A percentile compares a stretch with the other conserved stretches of the same genome.
Conservation (phyloP, 2,329 filamentous ascomycete genomes). For the Botryotinia narcissicola region DNA sequence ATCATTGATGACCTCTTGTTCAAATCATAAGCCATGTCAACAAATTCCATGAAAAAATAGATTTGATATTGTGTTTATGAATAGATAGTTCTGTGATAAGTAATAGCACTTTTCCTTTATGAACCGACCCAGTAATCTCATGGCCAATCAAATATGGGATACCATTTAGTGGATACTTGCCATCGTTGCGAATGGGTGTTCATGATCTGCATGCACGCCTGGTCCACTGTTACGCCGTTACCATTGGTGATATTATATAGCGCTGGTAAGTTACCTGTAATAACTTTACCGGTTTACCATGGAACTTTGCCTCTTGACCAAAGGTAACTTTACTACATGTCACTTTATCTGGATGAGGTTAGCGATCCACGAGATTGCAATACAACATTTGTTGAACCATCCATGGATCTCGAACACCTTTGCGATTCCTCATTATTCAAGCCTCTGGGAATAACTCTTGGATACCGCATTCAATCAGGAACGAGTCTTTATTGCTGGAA, state of each 20-base stretch:
- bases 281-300: no score
- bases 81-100: not conserved
- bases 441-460: not conserved
- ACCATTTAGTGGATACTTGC: not conserved
- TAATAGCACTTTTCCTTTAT: not conserved
- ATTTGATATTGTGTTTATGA: not conserved
- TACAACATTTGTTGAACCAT: not conserved
- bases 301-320: no score
- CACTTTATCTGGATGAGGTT: not conserved
- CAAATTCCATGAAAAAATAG: no score
- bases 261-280: no score
- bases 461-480: not conserved
- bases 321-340: no score
- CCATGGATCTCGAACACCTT: not conserved
- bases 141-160: not conserved
- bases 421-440: not conserved
- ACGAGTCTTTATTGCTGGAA: not conserved
- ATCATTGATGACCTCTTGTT: no score
- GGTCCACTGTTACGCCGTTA: not conserved
- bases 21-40: no score
- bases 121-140: not conserved
- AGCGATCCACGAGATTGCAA: not conserved
- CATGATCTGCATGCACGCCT: not conserved
- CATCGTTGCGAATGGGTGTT: not conserved
- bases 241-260: no score